phyloP scores from a whole-genome alignment of 139 green algal species.

The Yamagishiella unicocca region DNA sequence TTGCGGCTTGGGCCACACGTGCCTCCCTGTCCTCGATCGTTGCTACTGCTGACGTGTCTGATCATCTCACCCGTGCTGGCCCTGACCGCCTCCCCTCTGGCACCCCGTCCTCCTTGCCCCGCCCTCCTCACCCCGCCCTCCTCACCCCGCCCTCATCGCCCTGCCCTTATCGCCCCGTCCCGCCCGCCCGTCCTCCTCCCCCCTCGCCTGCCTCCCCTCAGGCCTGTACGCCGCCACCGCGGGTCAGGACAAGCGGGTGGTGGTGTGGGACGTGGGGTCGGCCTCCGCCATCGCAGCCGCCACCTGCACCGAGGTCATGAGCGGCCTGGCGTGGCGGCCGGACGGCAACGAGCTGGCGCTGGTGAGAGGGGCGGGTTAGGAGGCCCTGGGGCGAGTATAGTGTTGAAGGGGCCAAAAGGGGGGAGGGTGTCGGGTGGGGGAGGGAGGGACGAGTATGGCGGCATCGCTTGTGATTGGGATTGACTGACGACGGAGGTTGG shows the following conservation, averaged over 20 bases:
- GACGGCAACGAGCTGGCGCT: conserved; percentile 76
- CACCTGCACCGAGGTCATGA: conserved; percentile 38
- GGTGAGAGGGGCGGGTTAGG: conserved; percentile 1
- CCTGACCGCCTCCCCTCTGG: no score
- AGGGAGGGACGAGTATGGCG: no score
- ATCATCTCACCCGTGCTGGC: no score
- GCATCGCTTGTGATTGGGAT: no score
- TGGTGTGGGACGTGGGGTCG: conserved; percentile 78
- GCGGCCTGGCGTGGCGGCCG: conserved; percentile 80
- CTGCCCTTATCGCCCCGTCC: background rate
- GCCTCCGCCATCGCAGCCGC: conserved; percentile 41
- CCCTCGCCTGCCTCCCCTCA: conserved; percentile 13
- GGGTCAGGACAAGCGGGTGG: conserved; percentile 70
- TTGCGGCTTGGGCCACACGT: no score
- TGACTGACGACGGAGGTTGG: no score
- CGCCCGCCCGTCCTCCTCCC: background rate
- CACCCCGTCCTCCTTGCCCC: no score
- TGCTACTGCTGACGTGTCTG: no score
- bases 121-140: background rate
- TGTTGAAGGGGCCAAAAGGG: no score
- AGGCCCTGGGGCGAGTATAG: conserved; percentile 18
- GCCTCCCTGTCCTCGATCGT: no score
- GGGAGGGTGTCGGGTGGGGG: no score
- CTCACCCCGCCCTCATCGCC: background rate
- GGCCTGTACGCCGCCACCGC: conserved; percentile 82